Conservation (phyloP, 805 yeast genomes). For the Brettanomyces bruxellensis region DNA sequence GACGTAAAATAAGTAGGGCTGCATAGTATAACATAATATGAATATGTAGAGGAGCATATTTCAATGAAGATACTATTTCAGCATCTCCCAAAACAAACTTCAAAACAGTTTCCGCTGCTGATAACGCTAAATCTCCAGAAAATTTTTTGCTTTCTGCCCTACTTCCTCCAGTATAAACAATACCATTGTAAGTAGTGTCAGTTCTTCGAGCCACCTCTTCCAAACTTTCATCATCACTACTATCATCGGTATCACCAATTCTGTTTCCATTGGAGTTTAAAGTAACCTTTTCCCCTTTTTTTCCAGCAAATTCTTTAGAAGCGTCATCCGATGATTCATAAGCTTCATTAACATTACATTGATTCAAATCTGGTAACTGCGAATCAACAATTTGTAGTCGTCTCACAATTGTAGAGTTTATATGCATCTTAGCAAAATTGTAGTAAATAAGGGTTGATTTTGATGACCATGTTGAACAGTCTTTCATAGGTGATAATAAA, state of each 20-base stretch:
- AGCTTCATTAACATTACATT: constrained; percentile 4
- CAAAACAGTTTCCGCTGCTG: constrained; percentile 56
- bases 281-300: too few species aligned
- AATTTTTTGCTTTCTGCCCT: constrained; percentile 20
- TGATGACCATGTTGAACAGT: constrained; percentile 51
- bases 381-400: constrained; percentile 28
- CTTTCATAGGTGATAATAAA: constrained; percentile 46
- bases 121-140: constrained; percentile 40
- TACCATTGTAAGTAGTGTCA: constrained; percentile 2
- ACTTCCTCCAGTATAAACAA: constrained; percentile 13
- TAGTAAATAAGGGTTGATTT: constrained; percentile 63
- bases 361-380: constrained; percentile 18
- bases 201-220: constrained; percentile 12
- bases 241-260: constrained; percentile 24
- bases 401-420: constrained; percentile 44
- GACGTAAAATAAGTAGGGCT: constrained; percentile 44
- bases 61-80: constrained; percentile 46
- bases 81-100: constrained; percentile 49
- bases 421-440: constrained; percentile 69
- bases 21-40: constrained; percentile 67
- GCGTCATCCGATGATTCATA: background rate
- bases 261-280: constrained; percentile 10
- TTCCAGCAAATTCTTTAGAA: background rate
- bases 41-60: constrained; percentile 63
- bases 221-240: constrained; percentile 9